Evolutionary conservation across 2,329 filamentous ascomycete genomes (phyloP).

Genomic region (Chaetomium olivaceum): DNA sequence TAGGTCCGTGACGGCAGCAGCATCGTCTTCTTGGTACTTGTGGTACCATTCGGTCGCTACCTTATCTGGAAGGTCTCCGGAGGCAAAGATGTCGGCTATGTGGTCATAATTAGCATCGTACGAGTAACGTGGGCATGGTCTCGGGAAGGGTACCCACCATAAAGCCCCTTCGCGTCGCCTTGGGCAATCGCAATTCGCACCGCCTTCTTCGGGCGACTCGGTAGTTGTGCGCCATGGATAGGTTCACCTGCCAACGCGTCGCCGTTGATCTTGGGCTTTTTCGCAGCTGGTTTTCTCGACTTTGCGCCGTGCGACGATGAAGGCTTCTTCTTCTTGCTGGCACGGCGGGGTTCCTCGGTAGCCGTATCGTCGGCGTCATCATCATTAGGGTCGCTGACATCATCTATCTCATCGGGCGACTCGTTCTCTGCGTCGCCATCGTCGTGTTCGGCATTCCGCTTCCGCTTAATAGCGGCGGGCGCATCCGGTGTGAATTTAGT

Average conservation of each 20-base stretch:
- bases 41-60: constrained; percentile 63
- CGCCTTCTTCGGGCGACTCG: constrained; percentile 58
- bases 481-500: constrained; percentile 61
- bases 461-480: constrained; percentile 56
- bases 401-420: constrained; percentile 47
- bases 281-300: constrained; percentile 59
- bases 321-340: constrained; percentile 40
- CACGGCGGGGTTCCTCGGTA: constrained; percentile 47
- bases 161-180: constrained; percentile 55
- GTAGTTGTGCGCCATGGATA: constrained; percentile 46
- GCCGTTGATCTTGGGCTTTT: constrained; percentile 66
- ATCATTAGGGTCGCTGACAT: constrained; percentile 44
- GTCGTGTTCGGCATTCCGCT: constrained; percentile 52
- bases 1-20: constrained; percentile 59
- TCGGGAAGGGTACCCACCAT: constrained; percentile 46
- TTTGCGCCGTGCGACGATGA: constrained; percentile 46
- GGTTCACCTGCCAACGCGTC: constrained; percentile 39
- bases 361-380: constrained; percentile 45
- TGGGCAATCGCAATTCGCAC: constrained; percentile 54
- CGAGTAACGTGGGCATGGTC: background rate
- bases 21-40: constrained; percentile 56
- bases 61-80: constrained; percentile 56
- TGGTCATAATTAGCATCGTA: constrained; percentile 35
- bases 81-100: constrained; percentile 64
- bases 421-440: constrained; percentile 50